phyloP scores from a whole-genome alignment of 169 alveolate species.

The Blepharisma undulans region DNA sequence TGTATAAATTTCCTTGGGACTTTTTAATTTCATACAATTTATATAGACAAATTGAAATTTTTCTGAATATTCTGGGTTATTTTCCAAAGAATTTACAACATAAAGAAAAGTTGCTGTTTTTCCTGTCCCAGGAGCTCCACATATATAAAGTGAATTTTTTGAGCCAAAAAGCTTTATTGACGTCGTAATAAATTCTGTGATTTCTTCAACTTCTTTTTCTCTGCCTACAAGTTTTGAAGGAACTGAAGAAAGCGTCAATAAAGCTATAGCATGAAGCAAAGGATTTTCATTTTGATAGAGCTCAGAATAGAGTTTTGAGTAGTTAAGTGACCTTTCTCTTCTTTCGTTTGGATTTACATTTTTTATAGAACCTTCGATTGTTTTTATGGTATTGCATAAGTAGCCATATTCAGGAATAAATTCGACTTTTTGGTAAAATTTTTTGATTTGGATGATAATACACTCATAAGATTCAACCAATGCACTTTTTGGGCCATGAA shows the following conservation, averaged over 20 bases:
- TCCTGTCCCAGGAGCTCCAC: slow-evolving; percentile 77
- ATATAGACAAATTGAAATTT: slow-evolving; percentile 51
- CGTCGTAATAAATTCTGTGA: slow-evolving; percentile 38
- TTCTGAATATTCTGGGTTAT: not conserved
- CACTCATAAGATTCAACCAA: not conserved
- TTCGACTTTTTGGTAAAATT: not conserved
- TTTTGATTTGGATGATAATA: not conserved
- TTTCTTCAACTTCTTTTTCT: slow-evolving; percentile 46
- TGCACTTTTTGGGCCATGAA: not conserved
- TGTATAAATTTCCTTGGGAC: slow-evolving; percentile 55
- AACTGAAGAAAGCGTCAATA: not conserved
- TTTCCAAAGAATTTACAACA: not conserved
- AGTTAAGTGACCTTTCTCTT: not conserved
- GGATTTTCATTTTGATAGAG: not conserved
- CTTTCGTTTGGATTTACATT: not conserved
- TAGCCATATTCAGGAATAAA: not conserved
- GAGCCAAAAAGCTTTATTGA: slow-evolving; percentile 50
- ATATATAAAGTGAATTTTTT: slow-evolving; percentile 50
- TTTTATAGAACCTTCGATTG: not conserved
- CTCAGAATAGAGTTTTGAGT: not conserved
- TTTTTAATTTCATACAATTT: slow-evolving; percentile 61
- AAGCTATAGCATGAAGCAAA: not conserved
- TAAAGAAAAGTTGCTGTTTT: slow-evolving; percentile 63
- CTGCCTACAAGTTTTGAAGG: slow-evolving; percentile 55
- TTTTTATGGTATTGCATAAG: not conserved